Base-by-base conservation (phyloP, 2,329 filamentous ascomycete genomes). In the Paecilomyces sp. region DNA sequence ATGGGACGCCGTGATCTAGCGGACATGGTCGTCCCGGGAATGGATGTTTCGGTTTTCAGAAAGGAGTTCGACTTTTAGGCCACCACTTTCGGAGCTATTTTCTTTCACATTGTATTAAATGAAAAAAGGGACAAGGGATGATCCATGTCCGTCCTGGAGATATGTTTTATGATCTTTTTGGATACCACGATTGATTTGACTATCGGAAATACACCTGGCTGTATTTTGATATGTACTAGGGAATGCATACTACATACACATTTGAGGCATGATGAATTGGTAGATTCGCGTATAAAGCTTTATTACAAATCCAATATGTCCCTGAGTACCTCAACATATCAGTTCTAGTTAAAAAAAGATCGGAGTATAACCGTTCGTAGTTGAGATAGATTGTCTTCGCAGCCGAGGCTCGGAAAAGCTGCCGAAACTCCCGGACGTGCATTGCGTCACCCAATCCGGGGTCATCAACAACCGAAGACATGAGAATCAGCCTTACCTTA, bases 1-100 rank as follows among this genome's bases (percentile, higher is more conserved):
- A 97, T 99, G 94, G 89, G 89, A 2, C 80, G 94, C 60, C 81
- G 91, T 59, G 94, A 99, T 76, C 74, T 99, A 70, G 89, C 89
- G 2, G 92, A 97, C 72, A 84, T 87, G 79, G 94, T 97, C 5
- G 88, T 92, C 12, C 85, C 88, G 0, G 93, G 92, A 28, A 93
- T 99, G 79, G 91, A 97, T 77, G 88, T 96, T 28, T 91, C 94
- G 70, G 80, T 87, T 47, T 96, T 99, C 81, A 85, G 92, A 69
- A 86, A 86, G 60, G 92, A 97, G 70, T 94, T 97, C 81, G 92
- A 96, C 61, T 96, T 96, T 72, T 89, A 74, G 72, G 31, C 53
- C 18, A 62, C 63, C 60, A 36, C 25, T 24, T 56, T 22, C 6
- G 25, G 22, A 6, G 15, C 22, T 12, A n/a, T 47, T 31, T 24